phyloP scores from a whole-genome alignment of 208 protist species.

The Crithidia brevicula region DNA sequence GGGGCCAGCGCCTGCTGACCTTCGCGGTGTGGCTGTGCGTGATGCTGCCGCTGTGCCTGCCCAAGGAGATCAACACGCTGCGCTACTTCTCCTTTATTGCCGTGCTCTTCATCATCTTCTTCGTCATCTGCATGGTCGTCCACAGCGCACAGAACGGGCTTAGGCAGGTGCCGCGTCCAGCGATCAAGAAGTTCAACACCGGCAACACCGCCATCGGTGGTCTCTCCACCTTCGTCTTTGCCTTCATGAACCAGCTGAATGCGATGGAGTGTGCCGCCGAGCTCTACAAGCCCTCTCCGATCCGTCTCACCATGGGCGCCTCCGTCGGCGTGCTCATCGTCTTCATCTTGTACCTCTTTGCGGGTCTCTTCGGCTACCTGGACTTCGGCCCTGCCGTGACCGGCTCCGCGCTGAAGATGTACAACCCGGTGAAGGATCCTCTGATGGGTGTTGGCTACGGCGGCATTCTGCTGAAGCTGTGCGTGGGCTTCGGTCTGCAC shows the following conservation, averaged over 20 bases:
- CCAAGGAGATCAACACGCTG: constrained; percentile 85
- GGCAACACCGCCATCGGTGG: constrained; percentile 60
- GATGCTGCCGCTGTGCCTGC: constrained; percentile 82
- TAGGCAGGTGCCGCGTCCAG: constrained; percentile 32
- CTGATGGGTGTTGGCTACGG: constrained; percentile 64
- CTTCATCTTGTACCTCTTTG: constrained; percentile 72
- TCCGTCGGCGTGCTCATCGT: constrained; percentile 48
- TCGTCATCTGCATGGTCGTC: constrained; percentile 70
- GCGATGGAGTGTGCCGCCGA: constrained; percentile 68
- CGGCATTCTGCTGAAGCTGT: constrained; percentile 73
- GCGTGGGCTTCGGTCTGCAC: constrained; percentile 67
- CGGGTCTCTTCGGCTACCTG: constrained; percentile 80
- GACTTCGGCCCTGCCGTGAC: constrained; percentile 62
- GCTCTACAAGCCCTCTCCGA: constrained; percentile 54
- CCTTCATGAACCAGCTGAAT: constrained; percentile 78
- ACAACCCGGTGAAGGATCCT: constrained; percentile 57
- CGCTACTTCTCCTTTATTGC: constrained; percentile 68
- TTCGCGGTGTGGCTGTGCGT: constrained; percentile 58
- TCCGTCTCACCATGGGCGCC: constrained; percentile 54
- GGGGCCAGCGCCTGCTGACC: constrained; percentile 54
- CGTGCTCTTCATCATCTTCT: constrained; percentile 71
- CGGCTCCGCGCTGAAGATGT: constrained; percentile 61
- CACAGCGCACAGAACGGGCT: constrained; percentile 50
- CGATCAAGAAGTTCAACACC: constrained; percentile 51
- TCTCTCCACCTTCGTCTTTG: constrained; percentile 73